Base-by-base conservation (phyloP, 768 basidiomycete species). In the Phanerochaete carnosa region DNA sequence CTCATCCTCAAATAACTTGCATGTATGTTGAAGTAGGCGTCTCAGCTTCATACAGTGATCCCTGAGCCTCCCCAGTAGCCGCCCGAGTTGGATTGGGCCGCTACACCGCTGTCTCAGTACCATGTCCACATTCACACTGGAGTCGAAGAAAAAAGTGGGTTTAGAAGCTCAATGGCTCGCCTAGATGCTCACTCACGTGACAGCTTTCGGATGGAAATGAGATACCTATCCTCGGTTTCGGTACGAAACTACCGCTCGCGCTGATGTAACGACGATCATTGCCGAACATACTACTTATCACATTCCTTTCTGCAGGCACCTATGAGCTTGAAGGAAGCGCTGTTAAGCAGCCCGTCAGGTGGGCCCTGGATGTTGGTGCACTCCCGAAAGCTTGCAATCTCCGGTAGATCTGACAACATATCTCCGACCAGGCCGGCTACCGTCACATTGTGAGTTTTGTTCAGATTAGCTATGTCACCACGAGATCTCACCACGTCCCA, bases 261-360 rank as follows among this genome's bases (percentile, higher is more conserved):
- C 37, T 30, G 57, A 33, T 15, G 25, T 39, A 37, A 37, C 25
- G 16, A 29, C 28, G 22, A 52, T 50, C 1, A 51, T n/a, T 25
- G 37, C 55, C 22, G 37, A 63, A 55, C 57, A 33, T n/a, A 51
- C n/a, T n/a, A n/a, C n/a, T n/a, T n/a, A n/a, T 55, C 37, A 45
- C 45, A 37, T 39, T 52, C 29, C 26, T 12, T 54, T 5, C 45
- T 19, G 57, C 61, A 80, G 77, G 84, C 25, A 85, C 84, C 11
- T 89, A 89, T 72, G 85, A 88, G 68, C 77, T 87, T 70, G 74
- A 78, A n/a, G 85, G 85, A 30, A 69, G 75, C 26, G 79, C 82
- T 65, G 83, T 85, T 0, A 84, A 85, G 66, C 69, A 80, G 43
- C 79, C 80, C 46, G 83, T 87, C 19, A 82, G 72, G 29, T 83